Percentiles rank a stretch among this genome's conserved stretches.
Evolutionary conservation across 495 filamentous ascomycete genomes (phyloP).

Genomic region (Penicillium maclennaniae): DNA sequence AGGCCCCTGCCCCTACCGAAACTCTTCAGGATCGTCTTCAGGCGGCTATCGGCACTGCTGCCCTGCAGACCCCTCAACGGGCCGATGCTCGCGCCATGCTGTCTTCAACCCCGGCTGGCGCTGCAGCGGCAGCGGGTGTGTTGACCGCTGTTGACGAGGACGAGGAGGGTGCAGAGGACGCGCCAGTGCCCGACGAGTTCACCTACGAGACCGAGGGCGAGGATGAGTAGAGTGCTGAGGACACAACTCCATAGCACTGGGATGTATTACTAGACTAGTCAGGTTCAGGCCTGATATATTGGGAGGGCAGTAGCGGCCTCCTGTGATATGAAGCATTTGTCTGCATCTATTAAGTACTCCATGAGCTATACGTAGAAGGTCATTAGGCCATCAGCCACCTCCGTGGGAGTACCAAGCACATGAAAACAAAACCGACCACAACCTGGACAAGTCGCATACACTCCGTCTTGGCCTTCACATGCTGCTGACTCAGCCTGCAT

Average conservation of each 20-base stretch:
- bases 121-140: constrained; percentile 73
- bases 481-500: constrained; percentile 15
- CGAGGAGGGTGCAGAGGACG: constrained; percentile 75
- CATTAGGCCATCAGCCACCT: not conserved
- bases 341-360: not conserved
- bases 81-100: constrained; percentile 26
- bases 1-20: constrained; percentile 47
- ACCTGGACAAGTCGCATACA: constrained; percentile 2
- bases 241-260: constrained; percentile 24
- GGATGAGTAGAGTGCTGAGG: constrained; percentile 44
- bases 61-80: constrained; percentile 42
- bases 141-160: constrained; percentile 85
- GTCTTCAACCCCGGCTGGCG: constrained; percentile 44
- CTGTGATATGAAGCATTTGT: constrained; percentile 20
- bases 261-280: constrained; percentile 49
- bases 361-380: not conserved
- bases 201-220: constrained; percentile 78
- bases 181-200: constrained; percentile 74
- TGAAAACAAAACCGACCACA: not conserved
- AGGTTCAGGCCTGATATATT: constrained; percentile 30
- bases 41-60: constrained; percentile 33
- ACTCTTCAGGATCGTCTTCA: constrained; percentile 44
- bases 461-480: constrained; percentile 1
- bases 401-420: not conserved
- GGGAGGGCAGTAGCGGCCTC: constrained; percentile 10